phyloP scores from a whole-genome alignment of 2,329 filamentous ascomycete species.

The Fonsecaea monophora region DNA sequence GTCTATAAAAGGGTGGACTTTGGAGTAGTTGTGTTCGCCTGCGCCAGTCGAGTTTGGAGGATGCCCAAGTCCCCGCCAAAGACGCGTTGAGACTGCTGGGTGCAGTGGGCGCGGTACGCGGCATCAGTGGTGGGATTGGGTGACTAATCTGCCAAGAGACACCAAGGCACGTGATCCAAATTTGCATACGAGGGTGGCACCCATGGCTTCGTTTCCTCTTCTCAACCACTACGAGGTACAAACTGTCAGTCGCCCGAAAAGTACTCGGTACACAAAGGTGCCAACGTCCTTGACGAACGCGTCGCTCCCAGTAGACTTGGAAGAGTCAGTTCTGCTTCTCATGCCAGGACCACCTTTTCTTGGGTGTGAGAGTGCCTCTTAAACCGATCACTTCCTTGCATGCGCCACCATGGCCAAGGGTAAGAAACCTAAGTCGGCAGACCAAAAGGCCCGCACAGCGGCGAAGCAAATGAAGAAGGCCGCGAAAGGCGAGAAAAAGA shows the following conservation, averaged over 20 bases:
- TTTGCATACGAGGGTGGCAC: background rate
- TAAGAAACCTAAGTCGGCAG: constrained; percentile 63
- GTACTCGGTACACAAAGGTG: too few species aligned
- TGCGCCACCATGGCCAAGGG: constrained; percentile 52
- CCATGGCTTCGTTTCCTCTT: too few species aligned
- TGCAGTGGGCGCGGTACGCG: constrained; percentile 3
- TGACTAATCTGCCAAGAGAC: constrained; percentile 14
- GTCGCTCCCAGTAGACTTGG: too few species aligned
- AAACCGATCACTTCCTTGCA: background rate
- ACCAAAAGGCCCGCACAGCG: constrained; percentile 59
- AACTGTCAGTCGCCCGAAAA: too few species aligned
- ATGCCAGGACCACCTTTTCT: background rate
- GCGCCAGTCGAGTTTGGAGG: constrained; percentile 7
- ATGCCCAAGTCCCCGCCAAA: constrained; percentile 11
- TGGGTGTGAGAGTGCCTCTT: background rate
- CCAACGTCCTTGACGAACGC: too few species aligned
- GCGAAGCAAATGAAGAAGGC: constrained; percentile 75
- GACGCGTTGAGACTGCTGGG: constrained; percentile 6
- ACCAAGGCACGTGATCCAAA: constrained; percentile 11
- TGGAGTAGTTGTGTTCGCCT: constrained; percentile 10
- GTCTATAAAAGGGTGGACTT: background rate
- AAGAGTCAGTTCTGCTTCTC: background rate
- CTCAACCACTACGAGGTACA: too few species aligned
- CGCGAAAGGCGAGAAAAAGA: constrained; percentile 75
- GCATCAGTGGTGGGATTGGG: background rate